Base-by-base conservation (phyloP, 345 rosid genomes). In the Clarkia xantiana region DNA sequence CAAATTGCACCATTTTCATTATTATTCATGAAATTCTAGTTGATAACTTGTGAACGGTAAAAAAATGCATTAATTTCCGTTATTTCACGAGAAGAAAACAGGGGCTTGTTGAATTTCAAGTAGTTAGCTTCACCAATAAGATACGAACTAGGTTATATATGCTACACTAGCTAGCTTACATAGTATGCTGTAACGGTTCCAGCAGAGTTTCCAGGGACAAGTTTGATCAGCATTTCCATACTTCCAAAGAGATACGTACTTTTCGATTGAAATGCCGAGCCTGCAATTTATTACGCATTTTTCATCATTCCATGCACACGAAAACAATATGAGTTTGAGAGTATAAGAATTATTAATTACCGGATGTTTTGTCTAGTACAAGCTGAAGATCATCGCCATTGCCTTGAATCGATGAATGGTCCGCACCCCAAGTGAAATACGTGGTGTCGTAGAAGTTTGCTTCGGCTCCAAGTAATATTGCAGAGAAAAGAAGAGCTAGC, bases 151-250 rank as follows among this genome's bases (percentile, higher is more conserved):
- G n/a, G n/a, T n/a, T 10, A 16, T 11, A 12, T 45, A 3, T 14
- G 2, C 0, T 45, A 25, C 23, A 45, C 62, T 50, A n/a, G n/a
- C n/a, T n/a, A n/a, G n/a, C n/a, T n/a, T 44, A 58, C 50, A n/a
- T 58, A 58, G 42, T 58, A 58, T 13, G 62, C 62, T 14, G 56
- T 51, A 44, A 58, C 62, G 1, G 62, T 58, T 19, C 62, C 56
- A 7, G 62, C 56, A 13, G 62, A 58, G 40, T 58, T 58, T 6
- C 56, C 55, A 14, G 56, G 50, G 42, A 58, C 62, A 4, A 58
- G 42, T 44, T 58, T 58, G 40, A 58, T 51, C 34, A 50, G 48
- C 62, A 58, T 58, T 17, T 58, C 62, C 0, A 58, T 16, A 44
- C 50, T 59, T 6, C 56, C 62, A 14, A 50, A 58, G 29, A 58